Evolutionary conservation across 169 alveolate species (phyloP).

Genomic region (Cryptosporidium bovis): DNA sequence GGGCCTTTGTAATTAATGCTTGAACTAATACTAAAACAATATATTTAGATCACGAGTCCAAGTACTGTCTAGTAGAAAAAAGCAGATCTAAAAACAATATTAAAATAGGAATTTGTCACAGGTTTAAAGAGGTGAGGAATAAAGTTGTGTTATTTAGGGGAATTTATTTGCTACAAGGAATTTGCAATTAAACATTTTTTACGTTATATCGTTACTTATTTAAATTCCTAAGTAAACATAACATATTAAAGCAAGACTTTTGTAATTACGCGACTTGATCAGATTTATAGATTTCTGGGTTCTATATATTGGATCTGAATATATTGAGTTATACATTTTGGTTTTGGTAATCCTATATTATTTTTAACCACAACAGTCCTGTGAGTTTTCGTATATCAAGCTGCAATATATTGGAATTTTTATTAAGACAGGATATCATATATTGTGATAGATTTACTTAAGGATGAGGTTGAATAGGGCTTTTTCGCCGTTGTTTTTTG

Average conservation of each 20-base stretch:
- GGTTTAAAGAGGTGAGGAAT: constrained; percentile 10
- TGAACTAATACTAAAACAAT: neutral
- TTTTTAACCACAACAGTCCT: no score
- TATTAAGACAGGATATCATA: constrained; percentile 5
- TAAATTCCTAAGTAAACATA: no score
- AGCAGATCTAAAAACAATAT: constrained; percentile 25
- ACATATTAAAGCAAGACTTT: no score
- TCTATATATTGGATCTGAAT: no score
- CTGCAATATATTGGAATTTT: neutral
- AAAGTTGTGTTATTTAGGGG: constrained; percentile 56
- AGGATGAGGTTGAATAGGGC: constrained; percentile 5
- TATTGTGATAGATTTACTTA: neutral
- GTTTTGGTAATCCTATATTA: no score
- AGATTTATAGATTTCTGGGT: no score
- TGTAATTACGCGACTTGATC: no score
- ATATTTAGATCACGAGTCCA: constrained; percentile 59
- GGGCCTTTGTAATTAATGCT: neutral
- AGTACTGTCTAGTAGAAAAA: constrained; percentile 32
- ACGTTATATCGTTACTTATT: no score
- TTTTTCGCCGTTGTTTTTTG: no score
- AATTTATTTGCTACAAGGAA: neutral
- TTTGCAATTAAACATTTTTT: neutral
- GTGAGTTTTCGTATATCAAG: no score
- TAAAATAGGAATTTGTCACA: neutral
- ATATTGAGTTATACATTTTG: no score